Percentiles rank a stretch among this genome's conserved stretches.
Conservation (phyloP, 2,329 filamentous ascomycete genomes). For the Penicillium sp. region DNA sequence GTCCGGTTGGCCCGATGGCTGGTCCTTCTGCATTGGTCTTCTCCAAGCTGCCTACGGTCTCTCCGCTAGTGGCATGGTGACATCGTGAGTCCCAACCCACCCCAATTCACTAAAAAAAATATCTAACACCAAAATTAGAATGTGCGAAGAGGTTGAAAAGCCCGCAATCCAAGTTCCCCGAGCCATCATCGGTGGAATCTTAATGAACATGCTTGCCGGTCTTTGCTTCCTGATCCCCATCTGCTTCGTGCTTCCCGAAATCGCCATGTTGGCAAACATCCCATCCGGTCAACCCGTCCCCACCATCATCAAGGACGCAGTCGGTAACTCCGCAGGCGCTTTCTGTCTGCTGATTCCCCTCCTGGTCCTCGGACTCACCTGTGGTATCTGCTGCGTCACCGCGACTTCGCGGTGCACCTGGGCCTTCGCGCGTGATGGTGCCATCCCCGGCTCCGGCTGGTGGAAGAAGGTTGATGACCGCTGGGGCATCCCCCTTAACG, state of each 20-base stretch:
- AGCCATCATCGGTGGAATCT: conserved; percentile 68
- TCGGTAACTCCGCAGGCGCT: conserved; percentile 68
- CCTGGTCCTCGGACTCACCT: conserved; percentile 72
- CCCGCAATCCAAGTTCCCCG: conserved; percentile 66
- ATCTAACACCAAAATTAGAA: conserved; percentile 34
- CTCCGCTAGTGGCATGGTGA: conserved; percentile 74
- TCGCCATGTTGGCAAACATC: conserved; percentile 62
- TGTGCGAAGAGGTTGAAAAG: conserved; percentile 70
- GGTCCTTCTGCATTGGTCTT: conserved; percentile 71
- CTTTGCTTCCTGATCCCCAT: conserved; percentile 69
- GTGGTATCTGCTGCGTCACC: conserved; percentile 70
- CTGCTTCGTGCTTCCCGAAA: conserved; percentile 71
- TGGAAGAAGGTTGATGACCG: conserved; percentile 66
- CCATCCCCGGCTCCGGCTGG: conserved; percentile 66
- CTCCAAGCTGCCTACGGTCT: conserved; percentile 68
- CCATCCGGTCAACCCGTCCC: conserved; percentile 75
- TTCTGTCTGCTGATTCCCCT: conserved; percentile 68
- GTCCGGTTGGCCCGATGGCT: conserved; percentile 70
- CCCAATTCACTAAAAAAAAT: not conserved
- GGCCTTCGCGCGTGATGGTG: conserved; percentile 72
- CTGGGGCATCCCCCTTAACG: conserved; percentile 70
- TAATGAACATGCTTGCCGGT: conserved; percentile 65
- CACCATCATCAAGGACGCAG: conserved; percentile 71
- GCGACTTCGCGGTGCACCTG: conserved; percentile 72
- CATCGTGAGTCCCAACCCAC: conserved; percentile 58